These are phyloP conservation scores for Clavulina sp. DNA, from an alignment of 768 basidiomycete species.

Conservation along the genomic window DNA sequence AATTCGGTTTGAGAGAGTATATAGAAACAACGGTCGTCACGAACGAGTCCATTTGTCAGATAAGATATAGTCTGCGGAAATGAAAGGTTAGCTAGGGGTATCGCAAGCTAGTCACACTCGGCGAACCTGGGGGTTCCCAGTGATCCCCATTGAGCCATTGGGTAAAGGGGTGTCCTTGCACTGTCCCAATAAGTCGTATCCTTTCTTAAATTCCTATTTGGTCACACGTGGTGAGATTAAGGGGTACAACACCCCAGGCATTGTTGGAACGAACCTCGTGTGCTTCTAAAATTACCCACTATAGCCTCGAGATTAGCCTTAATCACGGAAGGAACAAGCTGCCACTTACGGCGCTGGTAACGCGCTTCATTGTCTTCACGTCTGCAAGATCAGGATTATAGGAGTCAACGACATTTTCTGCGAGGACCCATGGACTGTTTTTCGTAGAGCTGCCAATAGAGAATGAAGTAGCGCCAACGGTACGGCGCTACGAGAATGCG, in stretches of 20 bases:
- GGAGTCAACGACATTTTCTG: neutral
- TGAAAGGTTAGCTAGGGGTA: neutral
- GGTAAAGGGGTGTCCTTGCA: neutral
- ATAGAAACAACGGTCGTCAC: conserved; percentile 3
- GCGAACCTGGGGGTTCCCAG: conserved; percentile 2
- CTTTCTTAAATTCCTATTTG: neutral
- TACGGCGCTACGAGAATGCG: no score
- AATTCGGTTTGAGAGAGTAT: neutral
- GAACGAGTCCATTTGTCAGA: conserved; percentile 2
- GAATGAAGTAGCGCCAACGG: no score
- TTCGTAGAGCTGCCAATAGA: no score
- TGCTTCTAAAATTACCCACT: conserved; percentile 1
- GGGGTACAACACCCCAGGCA: neutral
- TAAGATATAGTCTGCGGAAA: conserved; percentile 1
- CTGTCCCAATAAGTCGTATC: neutral
- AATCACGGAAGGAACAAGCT: neutral
- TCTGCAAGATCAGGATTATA: neutral
- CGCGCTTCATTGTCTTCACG: no score
- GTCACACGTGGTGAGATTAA: neutral
- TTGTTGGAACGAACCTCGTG: neutral
- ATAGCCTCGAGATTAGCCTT: neutral
- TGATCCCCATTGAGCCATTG: neutral
- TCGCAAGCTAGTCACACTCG: neutral
- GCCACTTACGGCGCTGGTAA: conserved; percentile 1
- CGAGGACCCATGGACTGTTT: conserved; percentile 1